phyloP scores from a whole-genome alignment of 306 rosid genomes.

The peach (Prunus persica) region DNA sequence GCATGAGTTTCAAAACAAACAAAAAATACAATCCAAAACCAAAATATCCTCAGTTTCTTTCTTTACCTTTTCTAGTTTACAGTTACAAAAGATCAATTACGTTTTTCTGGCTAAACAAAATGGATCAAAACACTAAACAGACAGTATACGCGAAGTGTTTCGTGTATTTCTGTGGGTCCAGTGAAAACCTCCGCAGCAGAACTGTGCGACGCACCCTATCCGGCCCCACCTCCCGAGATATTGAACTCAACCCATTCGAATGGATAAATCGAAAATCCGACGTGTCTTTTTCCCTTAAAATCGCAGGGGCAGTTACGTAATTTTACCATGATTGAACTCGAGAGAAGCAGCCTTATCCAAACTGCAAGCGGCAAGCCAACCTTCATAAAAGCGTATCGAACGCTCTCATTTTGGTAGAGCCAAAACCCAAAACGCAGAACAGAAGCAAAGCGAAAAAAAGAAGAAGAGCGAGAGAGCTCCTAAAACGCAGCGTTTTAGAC shows the following conservation, averaged over 20 bases:
- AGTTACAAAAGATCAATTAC: not conserved
- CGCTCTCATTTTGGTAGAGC: constrained; percentile 7
- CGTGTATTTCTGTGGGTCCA: not conserved
- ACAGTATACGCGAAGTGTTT: not conserved
- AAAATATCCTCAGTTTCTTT: not conserved
- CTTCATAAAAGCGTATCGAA: constrained; percentile 48
- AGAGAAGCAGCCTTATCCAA: constrained; percentile 53
- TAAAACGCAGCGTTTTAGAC: not conserved
- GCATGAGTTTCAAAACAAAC: not conserved
- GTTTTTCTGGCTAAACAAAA: not conserved
- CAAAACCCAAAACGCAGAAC: not conserved
- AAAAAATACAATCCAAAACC: not conserved
- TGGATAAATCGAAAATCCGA: constrained; percentile 14
- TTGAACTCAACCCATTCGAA: not conserved
- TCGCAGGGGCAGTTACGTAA: constrained; percentile 14
- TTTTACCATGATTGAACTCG: not conserved
- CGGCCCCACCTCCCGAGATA: constrained; percentile 11
- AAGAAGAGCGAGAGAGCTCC: not conserved
- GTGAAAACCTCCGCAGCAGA: not conserved
- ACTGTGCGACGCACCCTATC: not conserved
- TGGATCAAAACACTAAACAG: not conserved
- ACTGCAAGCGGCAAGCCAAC: constrained; percentile 23
- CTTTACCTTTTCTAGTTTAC: not conserved
- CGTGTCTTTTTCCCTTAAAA: constrained; percentile 20
- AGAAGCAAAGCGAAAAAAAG: not conserved